phyloP scores from a whole-genome alignment of 352 stramenopile species.

The Plasmopara muralis region DNA sequence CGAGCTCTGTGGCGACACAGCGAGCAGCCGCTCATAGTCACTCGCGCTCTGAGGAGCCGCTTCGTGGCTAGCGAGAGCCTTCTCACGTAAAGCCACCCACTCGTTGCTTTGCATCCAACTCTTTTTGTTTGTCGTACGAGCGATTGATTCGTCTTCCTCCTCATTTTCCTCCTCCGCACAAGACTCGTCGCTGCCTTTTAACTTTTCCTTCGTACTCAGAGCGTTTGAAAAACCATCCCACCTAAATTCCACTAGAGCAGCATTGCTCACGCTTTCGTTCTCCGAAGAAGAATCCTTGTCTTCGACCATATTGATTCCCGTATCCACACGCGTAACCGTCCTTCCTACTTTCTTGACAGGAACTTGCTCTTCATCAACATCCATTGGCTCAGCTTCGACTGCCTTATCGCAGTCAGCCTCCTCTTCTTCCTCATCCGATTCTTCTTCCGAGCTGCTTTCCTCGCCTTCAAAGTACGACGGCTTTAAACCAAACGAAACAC shows the following conservation, averaged over 20 bases:
- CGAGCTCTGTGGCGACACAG: constrained; percentile 91
- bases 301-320: constrained; percentile 41
- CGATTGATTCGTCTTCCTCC: constrained; percentile 48
- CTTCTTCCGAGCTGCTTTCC: constrained; percentile 81
- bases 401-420: constrained; percentile 47
- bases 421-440: constrained; percentile 67
- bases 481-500: constrained; percentile 94
- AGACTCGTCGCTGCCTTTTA: constrained; percentile 40
- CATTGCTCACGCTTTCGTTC: constrained; percentile 38
- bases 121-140: constrained; percentile 85
- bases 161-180: constrained; percentile 45
- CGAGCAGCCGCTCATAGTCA: constrained; percentile 94
- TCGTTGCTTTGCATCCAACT: constrained; percentile 89
- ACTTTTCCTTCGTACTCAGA: constrained; percentile 44
- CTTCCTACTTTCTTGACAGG: constrained; percentile 25
- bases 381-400: constrained; percentile 38
- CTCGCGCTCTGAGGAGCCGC: constrained; percentile 88
- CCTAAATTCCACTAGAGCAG: constrained; percentile 63
- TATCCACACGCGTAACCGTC: constrained; percentile 31
- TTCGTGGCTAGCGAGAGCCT: constrained; percentile 88
- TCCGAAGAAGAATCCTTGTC: constrained; percentile 52
- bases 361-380: constrained; percentile 48
- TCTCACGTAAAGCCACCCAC: constrained; percentile 92
- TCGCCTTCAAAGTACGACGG: constrained; percentile 94
- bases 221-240: constrained; percentile 83